These are phyloP conservation scores for Penicillium frequentans DNA, from an alignment of 2,329 filamentous ascomycete genomes.

Conservation along the genomic window DNA sequence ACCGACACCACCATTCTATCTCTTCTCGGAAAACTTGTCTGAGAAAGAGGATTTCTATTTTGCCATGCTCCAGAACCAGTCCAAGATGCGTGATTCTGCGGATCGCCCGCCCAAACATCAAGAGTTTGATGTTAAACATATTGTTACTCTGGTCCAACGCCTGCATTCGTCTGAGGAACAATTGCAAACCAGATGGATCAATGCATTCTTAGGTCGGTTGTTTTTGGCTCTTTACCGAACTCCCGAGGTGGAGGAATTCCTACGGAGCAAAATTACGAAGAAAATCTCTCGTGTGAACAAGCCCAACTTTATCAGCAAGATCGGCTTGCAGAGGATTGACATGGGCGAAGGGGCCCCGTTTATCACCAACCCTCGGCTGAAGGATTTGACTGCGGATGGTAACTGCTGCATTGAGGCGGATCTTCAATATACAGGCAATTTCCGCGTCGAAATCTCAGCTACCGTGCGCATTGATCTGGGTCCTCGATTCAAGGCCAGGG, in stretches of 20 bases:
- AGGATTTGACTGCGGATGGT: conserved; percentile 86
- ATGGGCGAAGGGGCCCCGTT: conserved; percentile 85
- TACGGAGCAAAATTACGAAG: conserved; percentile 86
- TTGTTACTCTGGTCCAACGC: conserved; percentile 85
- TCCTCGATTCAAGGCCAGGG: conserved; percentile 80
- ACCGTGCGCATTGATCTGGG: conserved; percentile 90
- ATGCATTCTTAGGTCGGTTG: conserved; percentile 82
- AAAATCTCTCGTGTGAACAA: conserved; percentile 94
- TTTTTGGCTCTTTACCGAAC: conserved; percentile 90
- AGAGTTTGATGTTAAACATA: conserved; percentile 78
- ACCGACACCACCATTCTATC: conserved; percentile 78
- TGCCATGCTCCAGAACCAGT: conserved; percentile 80
- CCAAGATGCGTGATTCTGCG: conserved; percentile 61
- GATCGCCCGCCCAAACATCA: conserved; percentile 67
- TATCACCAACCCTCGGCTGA: conserved; percentile 83
- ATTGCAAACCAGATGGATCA: conserved; percentile 87
- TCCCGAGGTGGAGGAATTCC: conserved; percentile 72
- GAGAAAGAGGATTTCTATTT: conserved; percentile 99
- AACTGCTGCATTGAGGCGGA: conserved; percentile 86
- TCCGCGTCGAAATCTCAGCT: conserved; percentile 86
- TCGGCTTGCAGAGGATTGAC: conserved; percentile 79
- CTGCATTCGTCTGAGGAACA: conserved; percentile 92
- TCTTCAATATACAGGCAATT: conserved; percentile 83
- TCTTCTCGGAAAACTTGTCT: conserved; percentile 93
- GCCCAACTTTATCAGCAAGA: conserved; percentile 82